Evolutionary conservation across 1,284 basidiomycete genomes (phyloP), one percentile per base, ranked within the genome.

Genomic region (Rhodofomes roseus): DNA sequence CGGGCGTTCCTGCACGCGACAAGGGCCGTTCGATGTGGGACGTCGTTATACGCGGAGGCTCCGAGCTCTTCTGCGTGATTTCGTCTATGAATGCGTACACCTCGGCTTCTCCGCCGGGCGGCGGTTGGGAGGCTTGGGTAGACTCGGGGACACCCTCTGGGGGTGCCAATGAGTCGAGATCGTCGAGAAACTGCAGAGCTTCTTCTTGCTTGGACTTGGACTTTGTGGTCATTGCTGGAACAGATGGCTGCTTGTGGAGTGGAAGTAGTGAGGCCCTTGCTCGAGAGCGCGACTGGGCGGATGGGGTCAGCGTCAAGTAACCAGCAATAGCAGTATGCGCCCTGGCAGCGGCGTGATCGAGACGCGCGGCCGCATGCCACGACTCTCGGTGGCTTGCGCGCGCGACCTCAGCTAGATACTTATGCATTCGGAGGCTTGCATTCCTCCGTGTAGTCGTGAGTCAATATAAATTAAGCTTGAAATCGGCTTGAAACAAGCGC

Each of bases 81-180:
- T 96, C 93, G 74, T 97, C 93, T 57, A 97, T 85, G 78, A 96
- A 96, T 25, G 94, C 95, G 46, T 96, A 84, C 18, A 92, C 93
- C 62, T 92, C 90, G 22, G 90, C 89, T 71, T 93, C 87, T 44
- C 84, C 84, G 63, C 79, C 79, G 52, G 77, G 74, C 56, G 71
- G 70, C 31, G 68, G 67, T n/a, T 68, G 65, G 23, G 69, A 60
- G 43, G 60, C 63, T 34, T 43, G 69, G 44, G 46, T 55, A 57
- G 43, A 66, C 58, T 57, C 68, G 8, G 64, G 62, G 4, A 65
- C 50, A 20, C 65, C 57, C 5, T 65, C 60, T 4, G 77, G 66
- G 16, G 76, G 74, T 20, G 84, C 79, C 61, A 94, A 82, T 41
- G 86, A 89, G 71, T 95, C 93, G 54, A 97, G 89, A 70, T 95